These are phyloP conservation scores for Ichthyophthirius multifiliis DNA, from an alignment of 169 alveolate genomes.

Conservation along the genomic window DNA sequence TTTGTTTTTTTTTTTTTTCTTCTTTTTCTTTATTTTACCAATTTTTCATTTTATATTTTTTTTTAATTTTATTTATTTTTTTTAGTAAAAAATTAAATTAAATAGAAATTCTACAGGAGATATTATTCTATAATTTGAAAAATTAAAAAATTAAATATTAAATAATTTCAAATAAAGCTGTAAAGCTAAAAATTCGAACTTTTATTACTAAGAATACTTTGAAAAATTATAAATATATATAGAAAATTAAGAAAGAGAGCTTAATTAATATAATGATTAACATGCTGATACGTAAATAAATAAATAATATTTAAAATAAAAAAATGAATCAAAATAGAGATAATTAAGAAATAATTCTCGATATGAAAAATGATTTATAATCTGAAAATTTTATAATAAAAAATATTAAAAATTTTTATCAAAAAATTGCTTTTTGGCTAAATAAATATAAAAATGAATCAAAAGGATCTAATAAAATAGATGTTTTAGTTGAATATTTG, in stretches of 20 bases:
- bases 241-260: neutral
- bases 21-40: neutral
- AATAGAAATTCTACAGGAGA: neutral
- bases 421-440: neutral
- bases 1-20: neutral
- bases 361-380: neutral
- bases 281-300: neutral
- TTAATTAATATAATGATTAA: neutral
- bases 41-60: neutral
- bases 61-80: neutral
- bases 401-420: neutral
- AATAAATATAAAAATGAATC: neutral
- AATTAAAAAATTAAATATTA: neutral
- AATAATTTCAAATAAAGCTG: neutral
- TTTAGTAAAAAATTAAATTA: neutral
- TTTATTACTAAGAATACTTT: neutral
- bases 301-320: neutral
- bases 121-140: neutral
- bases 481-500: neutral
- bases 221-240: conserved; percentile 15
- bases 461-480: neutral
- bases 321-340: neutral
- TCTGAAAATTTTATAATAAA: neutral
- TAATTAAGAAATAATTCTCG: neutral
- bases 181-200: neutral